Conservation (phyloP, 352 stramenopile species). For the Halophytophthora polymorphica region DNA sequence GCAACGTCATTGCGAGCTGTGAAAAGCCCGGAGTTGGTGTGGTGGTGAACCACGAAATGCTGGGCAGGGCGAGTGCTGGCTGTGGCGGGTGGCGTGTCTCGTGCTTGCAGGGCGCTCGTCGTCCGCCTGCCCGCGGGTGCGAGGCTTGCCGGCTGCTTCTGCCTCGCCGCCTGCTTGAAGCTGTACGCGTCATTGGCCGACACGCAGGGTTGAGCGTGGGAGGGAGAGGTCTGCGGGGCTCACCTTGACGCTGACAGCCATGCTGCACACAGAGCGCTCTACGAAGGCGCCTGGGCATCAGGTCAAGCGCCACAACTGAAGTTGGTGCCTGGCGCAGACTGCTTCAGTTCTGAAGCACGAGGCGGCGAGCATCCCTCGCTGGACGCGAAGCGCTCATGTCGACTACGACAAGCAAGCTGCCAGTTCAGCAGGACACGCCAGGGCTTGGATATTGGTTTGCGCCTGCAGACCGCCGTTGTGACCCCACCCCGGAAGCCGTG, state of each 20-base stretch:
- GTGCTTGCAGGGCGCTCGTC: not conserved
- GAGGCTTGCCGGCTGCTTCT: not conserved
- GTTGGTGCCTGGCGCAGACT: not conserved
- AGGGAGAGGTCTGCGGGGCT: not conserved
- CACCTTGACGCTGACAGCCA: not conserved
- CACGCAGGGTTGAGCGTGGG: not conserved
- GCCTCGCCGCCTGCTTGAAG: too few relatives aligned
- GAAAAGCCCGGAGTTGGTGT: too few relatives aligned
- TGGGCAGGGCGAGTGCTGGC: too few relatives aligned
- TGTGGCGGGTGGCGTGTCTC: too few relatives aligned
- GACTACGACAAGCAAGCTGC: too few relatives aligned
- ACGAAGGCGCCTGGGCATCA: not conserved
- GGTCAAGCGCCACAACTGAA: not conserved
- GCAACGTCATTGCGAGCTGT: too few relatives aligned
- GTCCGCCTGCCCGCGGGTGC: not conserved
- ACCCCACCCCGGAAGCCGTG: not conserved
- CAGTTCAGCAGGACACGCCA: too few relatives aligned
- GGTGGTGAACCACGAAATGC: too few relatives aligned
- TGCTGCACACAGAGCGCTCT: not conserved
- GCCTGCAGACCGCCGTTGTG: too few relatives aligned
- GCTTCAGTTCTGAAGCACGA: not conserved
- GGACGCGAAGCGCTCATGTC: not conserved
- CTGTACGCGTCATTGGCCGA: not conserved
- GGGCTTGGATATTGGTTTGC: too few relatives aligned
- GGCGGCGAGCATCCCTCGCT: not conserved